phyloP scores from a whole-genome alignment of 2,329 filamentous ascomycete species.

The Magnaporthales sp. region DNA sequence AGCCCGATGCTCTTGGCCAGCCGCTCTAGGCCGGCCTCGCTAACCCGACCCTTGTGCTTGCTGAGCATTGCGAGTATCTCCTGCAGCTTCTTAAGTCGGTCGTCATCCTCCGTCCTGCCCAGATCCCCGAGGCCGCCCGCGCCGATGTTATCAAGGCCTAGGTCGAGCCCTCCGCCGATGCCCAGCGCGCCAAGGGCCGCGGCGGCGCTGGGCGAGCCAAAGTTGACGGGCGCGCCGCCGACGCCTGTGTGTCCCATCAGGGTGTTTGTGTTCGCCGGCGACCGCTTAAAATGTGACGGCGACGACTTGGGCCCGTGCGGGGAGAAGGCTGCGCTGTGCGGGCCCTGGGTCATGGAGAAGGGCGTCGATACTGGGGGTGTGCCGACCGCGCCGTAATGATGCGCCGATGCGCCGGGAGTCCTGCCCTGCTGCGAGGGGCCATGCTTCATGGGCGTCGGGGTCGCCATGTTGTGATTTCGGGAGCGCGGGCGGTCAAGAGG shows the following conservation, averaged over 20 bases:
- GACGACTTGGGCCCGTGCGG: slow-evolving; percentile 50
- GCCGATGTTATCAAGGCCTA: slow-evolving; percentile 41
- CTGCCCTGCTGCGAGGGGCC: slow-evolving; percentile 40
- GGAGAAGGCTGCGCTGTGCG: slow-evolving; percentile 43
- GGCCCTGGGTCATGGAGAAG: slow-evolving; percentile 46
- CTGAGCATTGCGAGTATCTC: slow-evolving; percentile 39
- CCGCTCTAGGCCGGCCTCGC: slow-evolving; percentile 66
- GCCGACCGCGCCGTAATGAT: slow-evolving; percentile 36
- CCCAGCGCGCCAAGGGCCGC: slow-evolving; percentile 45
- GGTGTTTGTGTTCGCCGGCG: slow-evolving; percentile 43
- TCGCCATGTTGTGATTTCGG: slow-evolving; percentile 30
- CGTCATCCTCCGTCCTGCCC: slow-evolving; percentile 25
- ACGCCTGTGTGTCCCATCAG: slow-evolving; percentile 35
- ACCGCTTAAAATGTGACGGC: slow-evolving; percentile 57
- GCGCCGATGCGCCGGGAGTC: slow-evolving; percentile 33
- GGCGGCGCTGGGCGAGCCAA: slow-evolving; percentile 56
- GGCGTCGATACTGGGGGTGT: slow-evolving; percentile 61
- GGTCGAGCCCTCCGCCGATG: slow-evolving; percentile 41
- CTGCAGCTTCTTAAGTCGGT: slow-evolving; percentile 45
- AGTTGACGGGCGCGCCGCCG: slow-evolving; percentile 40
- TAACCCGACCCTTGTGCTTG: slow-evolving; percentile 53
- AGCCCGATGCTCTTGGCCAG: slow-evolving; percentile 60
- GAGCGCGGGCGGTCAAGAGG: not conserved
- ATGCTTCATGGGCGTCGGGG: slow-evolving; percentile 41
- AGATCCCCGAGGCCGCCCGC: slow-evolving; percentile 37